phyloP scores from a whole-genome alignment of 2,329 filamentous ascomycete species.

The Bipolaris gigantea region DNA sequence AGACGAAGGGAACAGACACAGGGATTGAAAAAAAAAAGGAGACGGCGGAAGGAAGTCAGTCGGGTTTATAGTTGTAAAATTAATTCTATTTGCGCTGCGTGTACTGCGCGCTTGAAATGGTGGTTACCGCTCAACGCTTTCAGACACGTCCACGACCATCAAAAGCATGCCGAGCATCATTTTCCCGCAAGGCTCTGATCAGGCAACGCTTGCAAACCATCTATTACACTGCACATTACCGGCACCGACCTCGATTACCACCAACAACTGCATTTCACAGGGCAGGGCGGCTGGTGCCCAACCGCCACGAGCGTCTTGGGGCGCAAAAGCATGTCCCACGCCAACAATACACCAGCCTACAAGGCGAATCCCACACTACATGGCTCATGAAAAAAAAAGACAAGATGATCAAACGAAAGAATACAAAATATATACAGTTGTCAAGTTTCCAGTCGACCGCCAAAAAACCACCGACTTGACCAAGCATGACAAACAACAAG shows the following conservation, averaged over 20 bases:
- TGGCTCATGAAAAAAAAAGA: slow-evolving; percentile 30
- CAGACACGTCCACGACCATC: slow-evolving; percentile 3
- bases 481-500: not conserved
- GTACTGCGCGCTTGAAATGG: not conserved
- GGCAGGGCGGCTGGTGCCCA: not conserved
- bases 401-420: slow-evolving; percentile 15
- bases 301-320: not conserved
- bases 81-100: slow-evolving; percentile 14
- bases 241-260: not conserved
- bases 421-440: slow-evolving; percentile 18
- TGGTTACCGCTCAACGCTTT: not conserved
- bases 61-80: slow-evolving; percentile 11
- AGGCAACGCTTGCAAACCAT: not conserved
- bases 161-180: not conserved
- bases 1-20: slow-evolving; percentile 10
- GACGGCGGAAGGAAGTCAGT: slow-evolving; percentile 15
- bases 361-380: slow-evolving; percentile 11
- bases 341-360: not conserved
- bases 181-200: not conserved
- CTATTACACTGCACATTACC: not conserved
- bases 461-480: not conserved
- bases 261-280: not conserved
- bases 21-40: slow-evolving; percentile 6
- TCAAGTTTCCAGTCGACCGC: slow-evolving; percentile 4
- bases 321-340: not conserved